Percentiles rank a stretch among this genome's conserved stretches.
phyloP scores from a whole-genome alignment of 192 early-diverging fungal species.

The Funneliformis geosporum region DNA sequence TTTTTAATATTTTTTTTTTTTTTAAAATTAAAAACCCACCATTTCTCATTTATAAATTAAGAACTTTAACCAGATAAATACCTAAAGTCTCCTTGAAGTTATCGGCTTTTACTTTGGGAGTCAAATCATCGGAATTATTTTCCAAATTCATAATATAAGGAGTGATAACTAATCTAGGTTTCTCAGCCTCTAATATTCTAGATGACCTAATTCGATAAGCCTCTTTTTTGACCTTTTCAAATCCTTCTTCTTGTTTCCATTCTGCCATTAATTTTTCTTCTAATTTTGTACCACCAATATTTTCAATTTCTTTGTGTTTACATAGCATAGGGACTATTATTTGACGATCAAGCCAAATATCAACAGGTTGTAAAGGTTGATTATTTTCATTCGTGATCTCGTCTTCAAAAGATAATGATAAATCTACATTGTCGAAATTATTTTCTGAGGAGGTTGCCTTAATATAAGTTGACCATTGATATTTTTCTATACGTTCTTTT shows the following conservation, averaged over 20 bases:
- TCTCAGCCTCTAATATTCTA: not conserved
- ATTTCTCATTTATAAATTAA: not conserved
- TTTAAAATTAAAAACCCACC: not conserved
- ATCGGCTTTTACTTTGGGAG: constrained; percentile 1
- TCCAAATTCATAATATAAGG: constrained; percentile 17
- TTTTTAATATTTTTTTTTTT: not conserved
- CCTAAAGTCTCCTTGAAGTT: constrained; percentile 16
- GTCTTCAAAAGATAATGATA: constrained; percentile 14
- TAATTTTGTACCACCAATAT: constrained; percentile 5
- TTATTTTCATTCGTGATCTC: not conserved
- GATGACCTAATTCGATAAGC: not conserved
- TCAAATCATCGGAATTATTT: constrained; percentile 24
- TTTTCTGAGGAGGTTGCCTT: not conserved
- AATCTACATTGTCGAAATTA: constrained; percentile 2
- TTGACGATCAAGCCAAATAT: constrained; percentile 30
- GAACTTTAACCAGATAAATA: not conserved
- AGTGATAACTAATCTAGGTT: not conserved
- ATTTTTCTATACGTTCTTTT: constrained; percentile 19
- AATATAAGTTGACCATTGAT: constrained; percentile 28
- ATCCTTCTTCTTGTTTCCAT: constrained; percentile 31
- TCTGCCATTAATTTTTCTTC: constrained; percentile 27
- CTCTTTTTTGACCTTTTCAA: constrained; percentile 19
- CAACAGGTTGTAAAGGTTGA: constrained; percentile 20
- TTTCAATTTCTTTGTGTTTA: constrained; percentile 15
- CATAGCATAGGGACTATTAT: constrained; percentile 10